phyloP scores from a whole-genome alignment of 2,329 filamentous ascomycete genomes.

The Ascochyta koolunga region DNA sequence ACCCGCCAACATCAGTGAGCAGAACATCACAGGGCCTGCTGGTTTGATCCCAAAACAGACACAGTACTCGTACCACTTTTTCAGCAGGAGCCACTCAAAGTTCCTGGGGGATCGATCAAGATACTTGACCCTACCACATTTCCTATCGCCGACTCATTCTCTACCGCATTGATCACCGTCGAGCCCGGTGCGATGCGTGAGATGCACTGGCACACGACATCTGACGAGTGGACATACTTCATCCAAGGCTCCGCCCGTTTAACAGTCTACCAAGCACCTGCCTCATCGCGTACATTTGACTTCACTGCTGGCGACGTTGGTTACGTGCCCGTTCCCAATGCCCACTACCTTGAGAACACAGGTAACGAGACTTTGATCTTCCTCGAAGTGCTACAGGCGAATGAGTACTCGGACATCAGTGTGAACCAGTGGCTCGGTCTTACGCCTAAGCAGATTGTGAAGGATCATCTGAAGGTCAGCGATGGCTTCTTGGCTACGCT shows the following conservation, averaged over 20 bases:
- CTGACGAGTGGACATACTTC: conserved; percentile 68
- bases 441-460: conserved; percentile 50
- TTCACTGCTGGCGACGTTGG: conserved; percentile 66
- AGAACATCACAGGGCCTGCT: conserved; percentile 53
- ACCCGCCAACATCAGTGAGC: conserved; percentile 46
- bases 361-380: conserved; percentile 64
- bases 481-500: conserved; percentile 36
- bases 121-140: conserved; percentile 64
- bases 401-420: conserved; percentile 60
- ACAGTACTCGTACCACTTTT: conserved; percentile 53
- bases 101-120: conserved; percentile 65
- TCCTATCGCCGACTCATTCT: conserved; percentile 62
- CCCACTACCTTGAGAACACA: conserved; percentile 68
- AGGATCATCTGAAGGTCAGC: conserved; percentile 38
- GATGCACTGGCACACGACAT: conserved; percentile 67
- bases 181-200: conserved; percentile 69
- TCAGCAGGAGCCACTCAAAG: conserved; percentile 56
- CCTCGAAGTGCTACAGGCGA: conserved; percentile 64
- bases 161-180: conserved; percentile 63
- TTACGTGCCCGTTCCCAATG: conserved; percentile 61
- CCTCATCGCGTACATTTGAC: conserved; percentile 61
- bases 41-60: conserved; percentile 37
- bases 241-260: conserved; percentile 62
- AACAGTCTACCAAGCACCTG: conserved; percentile 61
- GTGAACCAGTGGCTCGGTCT: conserved; percentile 65